Evolutionary conservation across 2,329 filamentous ascomycete genomes (phyloP).

Genomic region (Mycocentrospora acerina): DNA sequence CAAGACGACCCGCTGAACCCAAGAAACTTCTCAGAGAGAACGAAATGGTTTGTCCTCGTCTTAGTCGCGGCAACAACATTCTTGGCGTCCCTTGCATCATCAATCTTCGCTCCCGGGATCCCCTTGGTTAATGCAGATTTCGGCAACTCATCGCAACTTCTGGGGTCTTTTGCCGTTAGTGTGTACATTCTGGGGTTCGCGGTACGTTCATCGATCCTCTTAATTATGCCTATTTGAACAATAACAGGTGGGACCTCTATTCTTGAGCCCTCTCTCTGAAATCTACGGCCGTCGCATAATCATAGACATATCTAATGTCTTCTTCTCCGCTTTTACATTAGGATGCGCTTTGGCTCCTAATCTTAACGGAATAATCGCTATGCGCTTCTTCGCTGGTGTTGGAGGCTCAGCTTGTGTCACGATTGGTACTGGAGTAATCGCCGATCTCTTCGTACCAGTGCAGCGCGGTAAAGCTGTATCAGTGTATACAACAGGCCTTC

Average conservation of each 20-base stretch:
- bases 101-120: constrained; percentile 40
- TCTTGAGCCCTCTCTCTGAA: constrained; percentile 38
- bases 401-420: constrained; percentile 31
- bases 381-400: constrained; percentile 35
- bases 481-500: constrained; percentile 30
- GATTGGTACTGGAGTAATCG: constrained; percentile 38
- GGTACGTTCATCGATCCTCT: too few relatives aligned
- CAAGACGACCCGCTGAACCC: constrained; percentile 38
- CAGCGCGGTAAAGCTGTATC: constrained; percentile 38
- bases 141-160: constrained; percentile 31
- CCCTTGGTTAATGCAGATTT: constrained; percentile 35
- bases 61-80: constrained; percentile 36
- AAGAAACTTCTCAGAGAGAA: constrained; percentile 30
- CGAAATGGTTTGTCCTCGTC: constrained; percentile 32
- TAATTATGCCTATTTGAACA: too few relatives aligned
- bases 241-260: constrained; percentile 35
- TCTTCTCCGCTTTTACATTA: constrained; percentile 55
- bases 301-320: constrained; percentile 45
- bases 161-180: constrained; percentile 36
- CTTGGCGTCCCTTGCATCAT: constrained; percentile 37
- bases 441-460: constrained; percentile 35
- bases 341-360: constrained; percentile 43
- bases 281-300: constrained; percentile 39
- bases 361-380: constrained; percentile 35
- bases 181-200: constrained; percentile 41